Evolutionary conservation across 805 yeast genomes (phyloP).

Genomic region (Starmera caribaea): DNA sequence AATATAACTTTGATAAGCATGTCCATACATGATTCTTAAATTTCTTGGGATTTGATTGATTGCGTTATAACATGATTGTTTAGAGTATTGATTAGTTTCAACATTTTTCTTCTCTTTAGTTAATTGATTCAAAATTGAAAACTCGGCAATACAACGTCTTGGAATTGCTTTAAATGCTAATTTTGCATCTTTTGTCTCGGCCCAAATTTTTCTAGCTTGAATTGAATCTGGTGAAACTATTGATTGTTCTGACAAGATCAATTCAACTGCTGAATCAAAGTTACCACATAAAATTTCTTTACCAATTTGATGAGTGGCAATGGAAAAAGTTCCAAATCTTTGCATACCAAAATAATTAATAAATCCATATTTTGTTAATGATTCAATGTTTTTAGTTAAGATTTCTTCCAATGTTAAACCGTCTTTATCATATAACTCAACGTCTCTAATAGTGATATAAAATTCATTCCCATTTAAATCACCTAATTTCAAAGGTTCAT

Average conservation of each 20-base stretch:
- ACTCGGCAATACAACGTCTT: conserved; percentile 78
- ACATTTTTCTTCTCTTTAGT: conserved; percentile 35
- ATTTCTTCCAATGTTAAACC: conserved; percentile 30
- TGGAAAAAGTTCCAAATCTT: conserved; percentile 91
- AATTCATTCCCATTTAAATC: conserved; percentile 87
- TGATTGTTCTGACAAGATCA: conserved; percentile 79
- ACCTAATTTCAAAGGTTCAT: conserved; percentile 60
- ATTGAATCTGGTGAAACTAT: conserved; percentile 73
- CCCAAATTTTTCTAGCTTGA: conserved; percentile 81
- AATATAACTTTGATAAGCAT: conserved; percentile 92
- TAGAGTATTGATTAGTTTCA: conserved; percentile 35
- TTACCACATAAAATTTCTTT: conserved; percentile 56
- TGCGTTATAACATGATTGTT: conserved; percentile 62
- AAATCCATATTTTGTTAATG: conserved; percentile 63
- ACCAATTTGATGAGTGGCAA: conserved; percentile 87
- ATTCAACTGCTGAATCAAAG: conserved; percentile 73
- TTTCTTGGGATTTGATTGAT: conserved; percentile 88
- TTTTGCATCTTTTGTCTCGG: conserved; percentile 54
- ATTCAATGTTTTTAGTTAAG: conserved; percentile 42
- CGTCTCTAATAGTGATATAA: conserved; percentile 73
- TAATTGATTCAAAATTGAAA: conserved; percentile 54
- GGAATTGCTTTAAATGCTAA: conserved; percentile 75
- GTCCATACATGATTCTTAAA: conserved; percentile 89
- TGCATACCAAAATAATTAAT: conserved; percentile 98
- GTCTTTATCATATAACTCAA: conserved; percentile 26